Evolutionary conservation across 768 basidiomycete species (phyloP).

Genomic region (Leccinum olivaceopallidum): DNA sequence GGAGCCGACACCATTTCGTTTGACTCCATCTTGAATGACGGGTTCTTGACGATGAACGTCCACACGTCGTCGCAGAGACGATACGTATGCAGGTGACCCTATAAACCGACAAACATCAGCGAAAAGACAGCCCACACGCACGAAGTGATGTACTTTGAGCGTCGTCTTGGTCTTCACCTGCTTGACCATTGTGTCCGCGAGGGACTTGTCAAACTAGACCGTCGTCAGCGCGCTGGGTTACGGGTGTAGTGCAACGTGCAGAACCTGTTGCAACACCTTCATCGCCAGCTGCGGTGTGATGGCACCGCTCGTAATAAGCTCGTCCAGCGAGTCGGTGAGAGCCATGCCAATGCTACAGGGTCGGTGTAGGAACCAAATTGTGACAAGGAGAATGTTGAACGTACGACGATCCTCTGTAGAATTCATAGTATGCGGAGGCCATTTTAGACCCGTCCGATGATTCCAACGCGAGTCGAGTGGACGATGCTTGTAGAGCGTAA

Average conservation of each 20-base stretch:
- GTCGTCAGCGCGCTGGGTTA: conserved; percentile 15
- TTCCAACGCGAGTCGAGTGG: conserved; percentile 7
- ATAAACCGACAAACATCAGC: conserved; percentile 8
- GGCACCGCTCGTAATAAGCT: conserved; percentile 93
- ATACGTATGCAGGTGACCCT: conserved; percentile 93
- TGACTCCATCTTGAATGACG: conserved; percentile 94
- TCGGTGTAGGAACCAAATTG: not conserved
- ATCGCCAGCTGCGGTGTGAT: conserved; percentile 99
- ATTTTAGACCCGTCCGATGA: conserved; percentile 38
- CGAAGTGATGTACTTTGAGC: conserved; percentile 65
- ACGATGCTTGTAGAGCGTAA: conserved; percentile 8
- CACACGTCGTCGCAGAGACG: conserved; percentile 95
- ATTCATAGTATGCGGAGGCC: conserved; percentile 89
- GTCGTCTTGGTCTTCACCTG: conserved; percentile 94
- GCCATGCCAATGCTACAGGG: conserved; percentile 88
- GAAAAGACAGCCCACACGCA: not conserved
- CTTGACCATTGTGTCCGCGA: conserved; percentile 91
- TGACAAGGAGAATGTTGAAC: conserved; percentile 32
- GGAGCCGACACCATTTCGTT: conserved; percentile 72
- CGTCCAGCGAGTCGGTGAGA: conserved; percentile 96
- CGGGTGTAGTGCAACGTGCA: conserved; percentile 15
- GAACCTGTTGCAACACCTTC: conserved; percentile 96
- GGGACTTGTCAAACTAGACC: conserved; percentile 89
- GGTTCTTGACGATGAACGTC: conserved; percentile 97
- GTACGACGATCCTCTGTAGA: conserved; percentile 90